Base-by-base conservation (phyloP, 2,329 filamentous ascomycete species). In the Aspergillus udagawae region DNA sequence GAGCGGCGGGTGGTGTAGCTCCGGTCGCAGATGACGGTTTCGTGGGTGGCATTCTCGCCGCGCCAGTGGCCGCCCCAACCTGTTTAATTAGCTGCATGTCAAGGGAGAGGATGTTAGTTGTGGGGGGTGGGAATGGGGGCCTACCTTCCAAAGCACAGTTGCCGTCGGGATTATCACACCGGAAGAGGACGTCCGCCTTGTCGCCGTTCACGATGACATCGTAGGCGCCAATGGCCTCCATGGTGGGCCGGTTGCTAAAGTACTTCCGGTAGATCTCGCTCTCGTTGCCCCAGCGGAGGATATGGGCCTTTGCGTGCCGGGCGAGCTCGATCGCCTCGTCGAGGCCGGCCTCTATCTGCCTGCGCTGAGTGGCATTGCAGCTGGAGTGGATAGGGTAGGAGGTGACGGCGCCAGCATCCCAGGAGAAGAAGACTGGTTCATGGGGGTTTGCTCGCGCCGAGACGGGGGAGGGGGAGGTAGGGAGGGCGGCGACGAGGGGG, bases 41-140 rank as follows among this genome's bases (percentile, higher is more conserved):
- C 86, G 0, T 79, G 73, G 2, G 85, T 85, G 2, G 81, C 86
- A 59, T 89, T 89, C 27, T 71, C 66, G 47, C 86, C 86, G 54
- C 87, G 83, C 83, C 83, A 88, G 76, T 90, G 86, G 35, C 87
- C 87, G 49, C 78, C 87, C 81, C 82, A 89, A 52, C 76, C 85
- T 88, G 44, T 52, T 10, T n/a, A 42, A 45, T 54, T 45, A 48
- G 21, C 32, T 12, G 48, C 49, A 25, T 50, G 8, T 29, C 28
- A 12, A 32, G 10, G 3, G 10, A 32, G 29, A 14, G 10, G 10
- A 1, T 29, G 3, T 10, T 29, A 3, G 28, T 10, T 29, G 27
- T 7, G 7, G 27, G 27, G 23, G 23, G 23, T 4, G 25, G 25
- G 25, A 25, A 32, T 10, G 9, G 7, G 28, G 17, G 28, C 76